Conservation (phyloP, 192 early-diverging fungal genomes). For the Rhizophagus sp. region DNA sequence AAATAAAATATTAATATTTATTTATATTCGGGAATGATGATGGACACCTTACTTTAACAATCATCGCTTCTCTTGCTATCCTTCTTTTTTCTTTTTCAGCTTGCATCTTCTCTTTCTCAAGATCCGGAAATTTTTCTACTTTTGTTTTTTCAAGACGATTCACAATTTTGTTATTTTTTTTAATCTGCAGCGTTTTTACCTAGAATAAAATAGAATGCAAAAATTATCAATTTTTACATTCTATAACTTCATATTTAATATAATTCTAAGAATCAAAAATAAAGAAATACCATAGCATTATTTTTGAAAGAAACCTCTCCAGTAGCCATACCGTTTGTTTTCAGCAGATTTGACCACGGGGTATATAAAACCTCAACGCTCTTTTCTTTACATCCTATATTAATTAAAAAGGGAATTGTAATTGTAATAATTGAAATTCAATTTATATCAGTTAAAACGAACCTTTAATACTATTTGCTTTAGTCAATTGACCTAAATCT, state of each 20-base stretch:
- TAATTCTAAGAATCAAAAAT: neutral
- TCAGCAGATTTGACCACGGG: slow-evolving; percentile 86
- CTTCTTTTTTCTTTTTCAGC: slow-evolving; percentile 49
- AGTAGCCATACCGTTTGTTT: slow-evolving; percentile 91
- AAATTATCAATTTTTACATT: slow-evolving; percentile 10
- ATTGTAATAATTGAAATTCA: too few species aligned
- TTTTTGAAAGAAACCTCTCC: slow-evolving; percentile 96
- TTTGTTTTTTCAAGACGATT: slow-evolving; percentile 96
- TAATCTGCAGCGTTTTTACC: slow-evolving; percentile 83
- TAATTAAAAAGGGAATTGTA: slow-evolving; percentile 5
- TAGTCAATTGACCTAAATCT: slow-evolving; percentile 92
- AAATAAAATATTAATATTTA: neutral
- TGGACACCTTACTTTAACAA: slow-evolving; percentile 36
- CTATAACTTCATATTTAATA: slow-evolving; percentile 4
- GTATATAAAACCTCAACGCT: slow-evolving; percentile 94
- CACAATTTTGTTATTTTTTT: slow-evolving; percentile 79
- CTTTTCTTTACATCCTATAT: slow-evolving; percentile 84
- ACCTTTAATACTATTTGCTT: slow-evolving; percentile 97
- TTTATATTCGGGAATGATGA: neutral
- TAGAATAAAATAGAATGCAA: slow-evolving; percentile 29
- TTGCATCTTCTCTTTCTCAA: slow-evolving; percentile 70
- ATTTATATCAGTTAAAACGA: neutral
- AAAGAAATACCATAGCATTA: slow-evolving; percentile 44
- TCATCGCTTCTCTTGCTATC: slow-evolving; percentile 31
- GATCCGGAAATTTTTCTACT: slow-evolving; percentile 72